Conservation (phyloP, 2,329 filamentous ascomycete species). For the Cytospora paraplurivora region DNA sequence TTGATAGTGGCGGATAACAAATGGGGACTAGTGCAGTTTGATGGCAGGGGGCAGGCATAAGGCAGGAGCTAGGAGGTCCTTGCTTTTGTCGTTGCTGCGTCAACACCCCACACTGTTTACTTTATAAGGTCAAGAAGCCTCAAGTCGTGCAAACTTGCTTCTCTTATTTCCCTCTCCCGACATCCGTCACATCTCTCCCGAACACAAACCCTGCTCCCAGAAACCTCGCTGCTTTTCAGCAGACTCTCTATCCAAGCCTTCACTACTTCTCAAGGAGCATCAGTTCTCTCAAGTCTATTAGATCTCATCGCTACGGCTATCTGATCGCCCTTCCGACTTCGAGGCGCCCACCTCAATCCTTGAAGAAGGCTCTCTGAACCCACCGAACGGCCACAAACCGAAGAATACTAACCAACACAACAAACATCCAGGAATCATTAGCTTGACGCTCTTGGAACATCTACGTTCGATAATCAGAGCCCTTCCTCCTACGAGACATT, state of each 20-base stretch:
- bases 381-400: constrained; percentile 48
- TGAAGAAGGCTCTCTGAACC: constrained; percentile 49
- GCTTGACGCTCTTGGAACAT: constrained; percentile 62
- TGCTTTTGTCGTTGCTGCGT: constrained; percentile 41
- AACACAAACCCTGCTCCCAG: constrained; percentile 2
- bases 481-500: constrained; percentile 46
- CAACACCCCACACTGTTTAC: constrained; percentile 32
- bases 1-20: not conserved
- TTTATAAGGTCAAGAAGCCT: constrained; percentile 8
- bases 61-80: not conserved
- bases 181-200: constrained; percentile 22
- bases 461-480: constrained; percentile 46
- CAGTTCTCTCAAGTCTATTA: constrained; percentile 43
- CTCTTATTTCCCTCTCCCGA: constrained; percentile 13
- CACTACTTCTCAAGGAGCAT: constrained; percentile 35
- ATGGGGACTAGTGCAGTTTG: constrained; percentile 32
- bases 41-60: not conserved
- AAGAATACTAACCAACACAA: constrained; percentile 47
- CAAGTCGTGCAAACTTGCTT: not conserved
- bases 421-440: constrained; percentile 56
- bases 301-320: constrained; percentile 53
- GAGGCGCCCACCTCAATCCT: constrained; percentile 40
- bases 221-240: constrained; percentile 24
- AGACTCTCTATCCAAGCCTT: constrained; percentile 32
- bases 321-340: constrained; percentile 52